phyloP scores from a whole-genome alignment of 2,329 filamentous ascomycete genomes.

The Thelonectria olida region DNA sequence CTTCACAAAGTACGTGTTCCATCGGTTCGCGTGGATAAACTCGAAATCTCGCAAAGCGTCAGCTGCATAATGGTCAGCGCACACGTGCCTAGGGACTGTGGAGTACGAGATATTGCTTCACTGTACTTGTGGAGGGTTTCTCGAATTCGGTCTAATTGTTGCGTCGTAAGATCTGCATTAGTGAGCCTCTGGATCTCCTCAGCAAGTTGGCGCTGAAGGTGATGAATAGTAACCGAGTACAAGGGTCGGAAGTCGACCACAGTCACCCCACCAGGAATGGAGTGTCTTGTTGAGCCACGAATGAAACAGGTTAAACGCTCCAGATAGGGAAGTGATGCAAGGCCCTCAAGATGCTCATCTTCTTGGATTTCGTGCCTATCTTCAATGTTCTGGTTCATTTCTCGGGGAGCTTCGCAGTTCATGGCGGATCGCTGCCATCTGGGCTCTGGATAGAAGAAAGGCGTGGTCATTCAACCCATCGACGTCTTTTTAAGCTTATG shows the following conservation, averaged over 20 bases:
- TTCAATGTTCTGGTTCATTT: neutral
- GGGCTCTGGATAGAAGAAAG: too few relatives aligned
- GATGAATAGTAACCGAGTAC: neutral
- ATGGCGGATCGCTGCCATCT: neutral
- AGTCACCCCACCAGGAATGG: neutral
- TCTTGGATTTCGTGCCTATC: neutral
- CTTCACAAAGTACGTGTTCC: slow-evolving; percentile 3
- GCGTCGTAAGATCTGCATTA: neutral
- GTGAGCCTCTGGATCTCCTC: neutral
- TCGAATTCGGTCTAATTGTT: neutral
- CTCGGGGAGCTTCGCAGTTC: neutral
- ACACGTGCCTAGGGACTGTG: too few relatives aligned
- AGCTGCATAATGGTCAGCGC: neutral
- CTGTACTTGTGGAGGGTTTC: slow-evolving; percentile 1
- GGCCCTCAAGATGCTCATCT: neutral
- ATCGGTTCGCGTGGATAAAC: slow-evolving; percentile 1
- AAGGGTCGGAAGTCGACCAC: neutral
- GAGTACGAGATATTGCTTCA: neutral
- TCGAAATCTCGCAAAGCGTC: neutral
- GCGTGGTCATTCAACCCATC: too few relatives aligned
- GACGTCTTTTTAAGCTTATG: too few relatives aligned
- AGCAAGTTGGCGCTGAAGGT: neutral
- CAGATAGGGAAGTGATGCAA: neutral
- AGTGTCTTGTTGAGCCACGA: neutral
- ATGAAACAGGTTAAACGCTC: neutral